Evolutionary conservation across 192 early-diverging fungal species (phyloP).

Genomic region (Coemansia sp.): DNA sequence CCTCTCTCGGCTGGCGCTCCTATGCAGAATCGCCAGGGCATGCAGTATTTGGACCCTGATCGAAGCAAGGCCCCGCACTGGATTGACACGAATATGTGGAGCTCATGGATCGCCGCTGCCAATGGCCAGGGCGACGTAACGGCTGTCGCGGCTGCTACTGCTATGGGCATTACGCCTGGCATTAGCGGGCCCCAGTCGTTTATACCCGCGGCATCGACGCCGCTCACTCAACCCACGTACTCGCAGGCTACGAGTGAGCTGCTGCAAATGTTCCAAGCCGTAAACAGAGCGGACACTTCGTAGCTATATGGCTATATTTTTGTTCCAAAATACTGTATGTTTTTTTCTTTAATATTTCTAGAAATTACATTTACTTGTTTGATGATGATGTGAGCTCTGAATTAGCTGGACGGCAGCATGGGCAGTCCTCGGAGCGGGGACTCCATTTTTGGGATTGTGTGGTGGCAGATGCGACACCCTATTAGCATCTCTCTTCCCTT

Average conservation of each 20-base stretch:
- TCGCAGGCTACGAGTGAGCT: slow-evolving; percentile 37
- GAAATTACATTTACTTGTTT: neutral
- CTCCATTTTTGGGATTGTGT: neutral
- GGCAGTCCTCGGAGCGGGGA: neutral
- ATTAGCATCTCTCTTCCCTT: neutral
- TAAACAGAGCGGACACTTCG: slow-evolving; percentile 14
- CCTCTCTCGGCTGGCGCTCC: slow-evolving; percentile 3
- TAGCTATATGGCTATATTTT: neutral
- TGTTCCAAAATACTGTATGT: neutral
- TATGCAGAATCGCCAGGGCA: slow-evolving; percentile 11
- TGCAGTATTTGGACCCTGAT: slow-evolving; percentile 13
- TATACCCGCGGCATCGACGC: slow-evolving; percentile 8
- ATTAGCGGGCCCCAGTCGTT: slow-evolving; percentile 37
- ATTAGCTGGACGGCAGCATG: neutral
- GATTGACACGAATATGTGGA: slow-evolving; percentile 37
- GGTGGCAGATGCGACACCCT: neutral
- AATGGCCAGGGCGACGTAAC: slow-evolving; percentile 37
- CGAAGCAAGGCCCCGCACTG: slow-evolving; percentile 46
- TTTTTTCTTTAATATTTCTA: neutral
- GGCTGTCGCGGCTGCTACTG: slow-evolving; percentile 35
- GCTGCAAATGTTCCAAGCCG: slow-evolving; percentile 43
- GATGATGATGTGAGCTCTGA: neutral
- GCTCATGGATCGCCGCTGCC: slow-evolving; percentile 50
- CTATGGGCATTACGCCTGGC: slow-evolving; percentile 52
- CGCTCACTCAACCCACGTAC: neutral